Base-by-base conservation (phyloP, 768 basidiomycete species). In the Kwoniella newhampshirensis region DNA sequence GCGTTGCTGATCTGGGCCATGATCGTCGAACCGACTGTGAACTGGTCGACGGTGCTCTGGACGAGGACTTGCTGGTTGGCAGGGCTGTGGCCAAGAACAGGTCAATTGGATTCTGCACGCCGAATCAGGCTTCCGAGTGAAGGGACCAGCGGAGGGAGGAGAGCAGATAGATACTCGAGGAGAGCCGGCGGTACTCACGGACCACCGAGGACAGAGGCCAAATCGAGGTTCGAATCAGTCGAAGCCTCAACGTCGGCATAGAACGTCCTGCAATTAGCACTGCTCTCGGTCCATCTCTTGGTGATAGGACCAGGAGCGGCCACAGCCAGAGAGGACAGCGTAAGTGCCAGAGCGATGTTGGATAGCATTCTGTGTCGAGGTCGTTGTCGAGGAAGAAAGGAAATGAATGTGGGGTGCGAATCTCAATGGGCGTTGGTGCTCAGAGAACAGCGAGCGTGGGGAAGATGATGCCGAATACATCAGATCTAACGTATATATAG, bases 21-120 rank as follows among this genome's bases (percentile, higher is more conserved):
- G 20, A 66, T 57, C 7, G 49, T 59, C 15, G 61, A 63, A 30
- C 62, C 62, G 27, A 57, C 57, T 18, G 46, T 35, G 44, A 45
- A 49, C 25, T 51, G 44, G 18, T 57, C 39, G 21, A 62, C 53
- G 5, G 36, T 30, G 17, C 18, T 2, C 26, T 67, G 43, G 18
- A 59, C 54, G 21, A 67, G 47, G 5, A 44, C 62, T 48, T 67
- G 62, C 43, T 67, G 66, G 36, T 56, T 59, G 15, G 59, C 51
- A n/a, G 66, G 66, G 2, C 66, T 67, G 32, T 23, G 30, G 25
- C 12, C 9, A 27, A 12, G 21, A 45, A 32, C 6, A 12, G 4
- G 40, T 46, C 44, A 46, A 23, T 23, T 42, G 8, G n/a, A n/a
- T 42, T 8, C 5, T 23, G 20, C 25, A 25, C 18, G 11, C 5